Conservation (phyloP, 129 eudicot genomes). For the Gnaphalium uliginosum region DNA sequence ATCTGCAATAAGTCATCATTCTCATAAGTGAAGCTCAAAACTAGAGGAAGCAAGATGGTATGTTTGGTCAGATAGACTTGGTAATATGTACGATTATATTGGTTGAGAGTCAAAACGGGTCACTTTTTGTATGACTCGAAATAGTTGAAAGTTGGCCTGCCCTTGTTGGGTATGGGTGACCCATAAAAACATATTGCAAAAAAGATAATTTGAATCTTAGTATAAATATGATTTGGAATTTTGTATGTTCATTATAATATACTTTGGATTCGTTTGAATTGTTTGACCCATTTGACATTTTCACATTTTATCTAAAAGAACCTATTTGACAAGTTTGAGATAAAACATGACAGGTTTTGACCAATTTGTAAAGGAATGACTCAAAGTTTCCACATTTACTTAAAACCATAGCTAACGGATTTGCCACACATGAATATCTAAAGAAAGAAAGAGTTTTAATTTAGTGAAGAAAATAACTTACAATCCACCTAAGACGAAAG, state of each 20-base stretch:
- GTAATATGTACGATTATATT: neutral
- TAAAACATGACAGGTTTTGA: neutral
- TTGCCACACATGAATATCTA: neutral
- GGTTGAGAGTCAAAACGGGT: neutral
- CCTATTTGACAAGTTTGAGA: neutral
- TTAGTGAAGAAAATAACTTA: slow-evolving; percentile 35
- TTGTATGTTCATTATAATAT: too few relatives aligned
- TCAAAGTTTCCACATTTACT: neutral
- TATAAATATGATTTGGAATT: too few relatives aligned
- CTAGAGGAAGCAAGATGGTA: neutral
- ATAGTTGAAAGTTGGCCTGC: too few relatives aligned
- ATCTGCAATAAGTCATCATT: slow-evolving; percentile 43
- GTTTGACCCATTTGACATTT: neutral
- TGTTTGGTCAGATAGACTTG: neutral
- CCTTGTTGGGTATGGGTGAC: neutral
- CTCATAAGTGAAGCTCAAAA: neutral
- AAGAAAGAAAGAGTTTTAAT: neutral
- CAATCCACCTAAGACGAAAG: slow-evolving; percentile 86
- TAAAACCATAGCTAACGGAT: neutral
- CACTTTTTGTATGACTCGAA: neutral
- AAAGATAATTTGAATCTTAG: too few relatives aligned
- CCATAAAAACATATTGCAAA: too few relatives aligned
- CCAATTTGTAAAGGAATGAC: neutral
- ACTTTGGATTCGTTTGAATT: neutral
- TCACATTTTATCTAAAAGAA: neutral